Evolutionary conservation across 2,329 filamentous ascomycete species (phyloP).

Genomic region (Penicillium occitanis): DNA sequence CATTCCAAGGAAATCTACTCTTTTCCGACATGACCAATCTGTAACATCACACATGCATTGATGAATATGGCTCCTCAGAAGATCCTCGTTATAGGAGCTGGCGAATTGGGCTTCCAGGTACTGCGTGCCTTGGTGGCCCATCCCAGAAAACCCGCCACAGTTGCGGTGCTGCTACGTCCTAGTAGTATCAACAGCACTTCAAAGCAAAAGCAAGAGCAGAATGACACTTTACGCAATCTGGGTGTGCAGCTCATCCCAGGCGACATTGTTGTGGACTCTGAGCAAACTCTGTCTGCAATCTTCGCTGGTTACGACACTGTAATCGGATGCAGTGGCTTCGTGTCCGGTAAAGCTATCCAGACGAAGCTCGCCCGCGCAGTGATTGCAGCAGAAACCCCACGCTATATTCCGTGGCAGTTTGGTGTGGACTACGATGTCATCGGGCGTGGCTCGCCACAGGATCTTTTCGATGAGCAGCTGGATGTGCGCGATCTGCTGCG

Average conservation of each 20-base stretch:
- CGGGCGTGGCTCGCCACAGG: conserved; percentile 59
- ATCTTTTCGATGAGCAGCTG: conserved; percentile 68
- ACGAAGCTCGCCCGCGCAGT: conserved; percentile 58
- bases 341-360: conserved; percentile 56
- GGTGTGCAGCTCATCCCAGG: conserved; percentile 9
- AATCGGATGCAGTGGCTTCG: conserved; percentile 63
- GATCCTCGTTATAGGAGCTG: conserved; percentile 15
- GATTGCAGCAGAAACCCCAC: conserved; percentile 49
- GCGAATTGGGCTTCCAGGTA: conserved; percentile 12
- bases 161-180: conserved; percentile 12
- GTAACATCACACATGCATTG: neutral
- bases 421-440: conserved; percentile 70
- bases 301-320: conserved; percentile 34
- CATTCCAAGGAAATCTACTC: neutral
- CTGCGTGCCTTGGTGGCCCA: neutral
- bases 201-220: neutral
- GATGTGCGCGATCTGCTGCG: conserved; percentile 57
- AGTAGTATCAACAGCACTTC: neutral
- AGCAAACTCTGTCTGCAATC: neutral
- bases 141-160: neutral
- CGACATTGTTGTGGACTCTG: conserved; percentile 8
- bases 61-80: neutral
- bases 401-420: conserved; percentile 72
- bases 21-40: neutral
- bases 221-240: neutral